Evolutionary conservation across 805 yeast species (phyloP).

Genomic region (Nakazawaea populi): DNA sequence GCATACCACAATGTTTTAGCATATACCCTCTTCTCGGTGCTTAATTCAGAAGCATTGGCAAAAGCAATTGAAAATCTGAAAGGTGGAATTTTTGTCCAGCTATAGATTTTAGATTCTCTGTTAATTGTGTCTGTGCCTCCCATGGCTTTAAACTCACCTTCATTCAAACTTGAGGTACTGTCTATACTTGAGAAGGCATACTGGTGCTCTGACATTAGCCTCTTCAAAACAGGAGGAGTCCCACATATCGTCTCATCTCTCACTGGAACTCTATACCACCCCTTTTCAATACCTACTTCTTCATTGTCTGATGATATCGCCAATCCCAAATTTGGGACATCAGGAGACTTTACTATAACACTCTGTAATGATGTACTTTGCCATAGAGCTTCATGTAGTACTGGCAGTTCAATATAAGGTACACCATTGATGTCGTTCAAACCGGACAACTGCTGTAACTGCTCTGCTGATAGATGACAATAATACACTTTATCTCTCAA

Average conservation of each 20-base stretch:
- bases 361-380: constrained; percentile 36
- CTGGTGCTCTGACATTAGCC: constrained; percentile 21
- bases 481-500: constrained; percentile 37
- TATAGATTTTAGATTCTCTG: constrained; percentile 15
- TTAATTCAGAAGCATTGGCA: constrained; percentile 37
- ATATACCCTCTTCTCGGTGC: constrained; percentile 41
- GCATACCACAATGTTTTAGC: constrained; percentile 52
- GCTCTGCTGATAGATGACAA: constrained; percentile 44
- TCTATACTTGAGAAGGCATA: background rate
- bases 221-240: constrained; percentile 31
- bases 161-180: background rate
- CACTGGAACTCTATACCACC: constrained; percentile 36
- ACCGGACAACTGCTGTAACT: constrained; percentile 37
- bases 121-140: background rate
- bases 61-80: constrained; percentile 49
- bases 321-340: constrained; percentile 23
- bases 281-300: constrained; percentile 20
- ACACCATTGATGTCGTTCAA: constrained; percentile 29
- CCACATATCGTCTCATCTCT: constrained; percentile 45
- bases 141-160: constrained; percentile 5
- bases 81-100: constrained; percentile 44
- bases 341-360: constrained; percentile 25
- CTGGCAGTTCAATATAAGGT: constrained; percentile 31
- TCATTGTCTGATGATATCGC: constrained; percentile 20
- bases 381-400: constrained; percentile 45